phyloP scores from a whole-genome alignment of 768 basidiomycete species.

The Rhizopogon vesiculosus region DNA sequence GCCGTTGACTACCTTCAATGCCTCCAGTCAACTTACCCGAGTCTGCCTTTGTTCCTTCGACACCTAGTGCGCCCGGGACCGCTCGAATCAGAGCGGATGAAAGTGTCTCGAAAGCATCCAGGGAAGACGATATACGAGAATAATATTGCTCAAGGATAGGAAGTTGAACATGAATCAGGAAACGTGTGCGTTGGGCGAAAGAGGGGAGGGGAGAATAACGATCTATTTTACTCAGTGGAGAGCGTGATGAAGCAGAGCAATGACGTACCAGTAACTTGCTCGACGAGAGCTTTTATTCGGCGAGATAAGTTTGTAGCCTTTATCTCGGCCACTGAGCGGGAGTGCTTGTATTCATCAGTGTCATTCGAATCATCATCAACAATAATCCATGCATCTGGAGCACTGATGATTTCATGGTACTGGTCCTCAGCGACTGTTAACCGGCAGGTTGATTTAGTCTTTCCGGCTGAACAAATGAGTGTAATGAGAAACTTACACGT shows the following conservation, averaged over 20 bases:
- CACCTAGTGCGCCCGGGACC: constrained; percentile 86
- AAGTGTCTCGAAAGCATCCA: constrained; percentile 92
- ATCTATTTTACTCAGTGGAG: constrained; percentile 40
- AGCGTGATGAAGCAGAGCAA: background rate
- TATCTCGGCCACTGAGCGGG: constrained; percentile 31
- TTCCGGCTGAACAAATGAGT: background rate
- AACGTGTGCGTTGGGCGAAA: constrained; percentile 72
- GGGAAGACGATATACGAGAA: constrained; percentile 70
- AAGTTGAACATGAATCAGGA: constrained; percentile 81
- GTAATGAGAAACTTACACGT: constrained; percentile 54
- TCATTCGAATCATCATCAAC: constrained; percentile 57
- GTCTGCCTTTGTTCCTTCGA: constrained; percentile 40
- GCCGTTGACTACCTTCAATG: constrained; percentile 73
- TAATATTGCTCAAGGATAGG: constrained; percentile 79
- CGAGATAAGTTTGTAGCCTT: constrained; percentile 82
- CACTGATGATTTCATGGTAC: constrained; percentile 77
- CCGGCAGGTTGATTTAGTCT: background rate
- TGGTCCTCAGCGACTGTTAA: constrained; percentile 78
- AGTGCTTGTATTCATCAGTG: constrained; percentile 23
- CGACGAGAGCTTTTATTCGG: constrained; percentile 76
- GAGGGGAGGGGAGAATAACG: constrained; percentile 88
- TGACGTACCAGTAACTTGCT: constrained; percentile 81
- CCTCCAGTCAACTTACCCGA: constrained; percentile 72
- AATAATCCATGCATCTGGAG: constrained; percentile 83
- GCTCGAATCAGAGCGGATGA: constrained; percentile 85